phyloP scores from a whole-genome alignment of 1,284 basidiomycete species.

The Cutaneotrichosporon sp. region DNA sequence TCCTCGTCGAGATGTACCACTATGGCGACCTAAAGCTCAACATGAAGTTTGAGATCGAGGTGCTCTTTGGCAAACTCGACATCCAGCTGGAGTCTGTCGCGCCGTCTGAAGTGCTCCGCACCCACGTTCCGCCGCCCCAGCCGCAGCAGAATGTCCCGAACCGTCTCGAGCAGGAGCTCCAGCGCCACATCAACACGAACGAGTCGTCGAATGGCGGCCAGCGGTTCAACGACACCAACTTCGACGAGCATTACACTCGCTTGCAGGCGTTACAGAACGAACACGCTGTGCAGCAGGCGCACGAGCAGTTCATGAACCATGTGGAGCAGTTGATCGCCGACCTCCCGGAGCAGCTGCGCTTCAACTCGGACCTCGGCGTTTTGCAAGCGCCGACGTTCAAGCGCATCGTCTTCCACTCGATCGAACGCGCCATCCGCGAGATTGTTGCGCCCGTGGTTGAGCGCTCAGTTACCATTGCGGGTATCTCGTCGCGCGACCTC shows the following conservation, averaged over 20 bases:
- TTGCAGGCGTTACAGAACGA: constrained; percentile 50
- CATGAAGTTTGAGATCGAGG: constrained; percentile 98
- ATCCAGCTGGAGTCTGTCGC: constrained; percentile 85
- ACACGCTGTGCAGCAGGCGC: constrained; percentile 50
- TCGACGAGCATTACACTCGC: constrained; percentile 42
- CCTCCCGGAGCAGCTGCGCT: constrained; percentile 72
- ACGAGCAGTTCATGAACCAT: constrained; percentile 50
- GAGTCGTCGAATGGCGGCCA: constrained; percentile 29
- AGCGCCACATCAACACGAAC: constrained; percentile 40
- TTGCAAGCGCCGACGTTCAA: constrained; percentile 79
- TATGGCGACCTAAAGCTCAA: constrained; percentile 96
- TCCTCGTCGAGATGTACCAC: constrained; percentile 93
- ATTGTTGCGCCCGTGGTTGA: constrained; percentile 98
- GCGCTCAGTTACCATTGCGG: constrained; percentile 97
- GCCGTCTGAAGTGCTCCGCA: constrained; percentile 71
- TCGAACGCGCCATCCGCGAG: constrained; percentile 94
- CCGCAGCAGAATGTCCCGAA: constrained; percentile 43
- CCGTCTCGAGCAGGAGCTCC: constrained; percentile 45
- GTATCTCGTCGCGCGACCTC: constrained; percentile 93
- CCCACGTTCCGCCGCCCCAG: constrained; percentile 46
- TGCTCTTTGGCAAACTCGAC: constrained; percentile 87
- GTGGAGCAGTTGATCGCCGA: constrained; percentile 64
- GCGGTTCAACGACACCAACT: constrained; percentile 37
- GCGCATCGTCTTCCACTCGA: constrained; percentile 84
- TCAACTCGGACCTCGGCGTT: constrained; percentile 63